Base-by-base conservation (phyloP, 148 eudicot species). In the Chenopodium berlandieri region DNA sequence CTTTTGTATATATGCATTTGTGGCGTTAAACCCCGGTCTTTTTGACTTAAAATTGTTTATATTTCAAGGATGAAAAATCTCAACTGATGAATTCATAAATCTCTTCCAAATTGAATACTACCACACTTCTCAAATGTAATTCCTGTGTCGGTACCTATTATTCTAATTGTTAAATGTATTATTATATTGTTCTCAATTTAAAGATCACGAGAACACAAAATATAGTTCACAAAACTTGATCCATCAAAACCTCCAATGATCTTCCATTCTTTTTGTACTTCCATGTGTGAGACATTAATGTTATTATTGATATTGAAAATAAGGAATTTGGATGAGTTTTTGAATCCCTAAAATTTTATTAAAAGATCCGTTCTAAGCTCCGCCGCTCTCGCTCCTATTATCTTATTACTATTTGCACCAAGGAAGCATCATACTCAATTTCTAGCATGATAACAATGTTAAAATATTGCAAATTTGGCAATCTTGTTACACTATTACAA, bases 331-430 rank as follows among this genome's bases (percentile, higher is more conserved):
- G 60, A 54, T 54, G 52, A 12, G 50, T 9, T 48, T 10, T 48
- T 48, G 12, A 2, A 48, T 9, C 12, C 52, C 17, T 17, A 5
- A 34, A 31, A 44, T 9, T 44, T 9, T 89, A 85, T 88, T 84
- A 25, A 47, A 72, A 16, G 94, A 93, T 92, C 91, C 97, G 95
- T 79, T 81, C 89, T 88, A 60, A 76, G 86, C 90, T 91, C 90
- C 92, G 87, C 46, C 79, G 74, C 87, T 85, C 81, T 78, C 88
- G 90, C 81, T 32, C 9, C 19, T 62, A 52, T 58, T 47, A 56
- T 56, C 74, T 79, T 17, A 74, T 58, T 40, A 75, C 70, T 5
- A 40, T 40, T 6, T 40, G 44, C 44, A 40, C 44, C 44, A 40
- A 40, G 44, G 44, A 40, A 40, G 85, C 78, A 54, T 82, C 75